Evolutionary conservation across 805 yeast genomes (phyloP), one percentile per base, ranked within the genome.

Genomic region (Hanseniaspora lachancei): DNA sequence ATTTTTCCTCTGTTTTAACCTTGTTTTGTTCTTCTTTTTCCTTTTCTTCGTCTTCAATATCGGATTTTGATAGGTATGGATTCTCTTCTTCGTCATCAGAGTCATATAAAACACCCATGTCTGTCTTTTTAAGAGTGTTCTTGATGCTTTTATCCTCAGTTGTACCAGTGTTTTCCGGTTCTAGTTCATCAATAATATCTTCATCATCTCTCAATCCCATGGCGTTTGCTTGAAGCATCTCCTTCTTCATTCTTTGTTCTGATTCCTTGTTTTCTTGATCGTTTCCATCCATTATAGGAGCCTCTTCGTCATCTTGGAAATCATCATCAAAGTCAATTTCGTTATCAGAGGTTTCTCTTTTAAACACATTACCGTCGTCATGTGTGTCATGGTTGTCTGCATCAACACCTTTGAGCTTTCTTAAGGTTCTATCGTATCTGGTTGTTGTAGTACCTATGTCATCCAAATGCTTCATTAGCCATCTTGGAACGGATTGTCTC

Each of bases 281-380:
- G 59, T 89, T 76, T 48, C 96, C 96, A 64, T 91, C 97, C 75
- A 91, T 80, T 58, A 93, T 86, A 32, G 98, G 98, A 1, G 97
- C 97, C 67, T 91, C 98, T 71, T 93, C 98, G 68, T 93, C 98
- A 68, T 93, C 98, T 29, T 93, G 97, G 70, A 93, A 93, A 67
- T 89, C 97, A 67, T 93, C 97, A 62, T 93, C 97, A 64, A 76
- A 91, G 70, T 91, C 98, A 63, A 93, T 72, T 64, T 89, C 97
- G 60, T 89, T 97, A 60, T 86, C 88, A 57, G 88, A 95, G 12
- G 88, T 82, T 61, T 81, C 87, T 58, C 80, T 78, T 57, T 69
- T 69, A 57, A 74, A 73, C 47, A 69, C 70, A 29, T 61, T 70
- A 43, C 71, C 76, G 40, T 63, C 58, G 15, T 49, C 58, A 18